phyloP scores from a whole-genome alignment of 2,329 filamentous ascomycete species.

The Claviceps humidiphila region DNA sequence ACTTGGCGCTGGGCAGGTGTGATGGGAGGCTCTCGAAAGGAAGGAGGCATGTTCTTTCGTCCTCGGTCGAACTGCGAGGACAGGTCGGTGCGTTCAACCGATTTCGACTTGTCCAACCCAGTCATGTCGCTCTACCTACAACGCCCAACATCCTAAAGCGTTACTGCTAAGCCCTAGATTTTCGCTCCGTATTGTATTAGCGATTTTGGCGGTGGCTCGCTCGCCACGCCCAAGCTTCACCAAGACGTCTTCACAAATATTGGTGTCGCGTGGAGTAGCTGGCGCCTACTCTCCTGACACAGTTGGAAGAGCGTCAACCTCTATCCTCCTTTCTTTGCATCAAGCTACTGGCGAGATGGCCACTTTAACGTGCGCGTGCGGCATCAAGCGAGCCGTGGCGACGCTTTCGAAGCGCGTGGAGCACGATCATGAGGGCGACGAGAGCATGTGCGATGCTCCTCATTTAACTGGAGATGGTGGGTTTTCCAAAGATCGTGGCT shows the following conservation, averaged over 20 bases:
- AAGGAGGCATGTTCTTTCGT: neutral
- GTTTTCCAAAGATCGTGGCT: neutral
- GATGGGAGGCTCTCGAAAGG: neutral
- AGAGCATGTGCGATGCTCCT: neutral
- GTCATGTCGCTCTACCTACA: neutral
- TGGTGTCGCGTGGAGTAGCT: conserved; percentile 15
- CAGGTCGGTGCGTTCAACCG: neutral
- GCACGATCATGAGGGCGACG: conserved; percentile 7
- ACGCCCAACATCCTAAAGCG: neutral
- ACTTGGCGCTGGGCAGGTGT: neutral
- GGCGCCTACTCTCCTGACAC: conserved; percentile 7
- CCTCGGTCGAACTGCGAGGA: neutral
- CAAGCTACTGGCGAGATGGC: conserved; percentile 7
- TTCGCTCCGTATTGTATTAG: neutral
- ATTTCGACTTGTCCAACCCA: neutral
- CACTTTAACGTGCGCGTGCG: conserved; percentile 8
- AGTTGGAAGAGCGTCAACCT: conserved; percentile 5
- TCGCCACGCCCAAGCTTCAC: neutral
- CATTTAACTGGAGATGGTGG: neutral
- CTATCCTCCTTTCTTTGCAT: neutral
- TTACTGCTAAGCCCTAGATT: neutral
- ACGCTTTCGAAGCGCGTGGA: conserved; percentile 7
- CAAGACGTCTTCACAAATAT: conserved; percentile 17
- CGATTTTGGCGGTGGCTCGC: conserved; percentile 3
- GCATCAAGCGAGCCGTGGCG: conserved; percentile 6